These are phyloP conservation scores for Dryas alaskensis DNA, from an alignment of 306 rosid genomes.

Conservation along the genomic window DNA sequence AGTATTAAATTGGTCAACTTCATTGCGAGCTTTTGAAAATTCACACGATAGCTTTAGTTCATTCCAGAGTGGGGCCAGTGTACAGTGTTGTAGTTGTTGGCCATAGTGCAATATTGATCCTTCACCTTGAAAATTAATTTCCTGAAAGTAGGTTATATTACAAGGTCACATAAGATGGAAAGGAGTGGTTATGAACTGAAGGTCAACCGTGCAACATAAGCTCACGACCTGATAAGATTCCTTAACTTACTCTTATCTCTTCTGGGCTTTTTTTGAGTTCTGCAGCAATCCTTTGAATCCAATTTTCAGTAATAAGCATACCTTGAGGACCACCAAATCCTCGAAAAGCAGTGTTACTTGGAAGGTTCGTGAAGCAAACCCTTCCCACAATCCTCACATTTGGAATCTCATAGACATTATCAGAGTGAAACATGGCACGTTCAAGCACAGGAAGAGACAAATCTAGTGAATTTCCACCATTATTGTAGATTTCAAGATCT, in stretches of 20 bases:
- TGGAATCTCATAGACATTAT: slow-evolving; percentile 95
- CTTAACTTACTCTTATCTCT: slow-evolving; percentile 62
- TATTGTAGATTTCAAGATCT: slow-evolving; percentile 88
- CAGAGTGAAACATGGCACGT: slow-evolving; percentile 94
- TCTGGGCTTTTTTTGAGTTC: slow-evolving; percentile 85
- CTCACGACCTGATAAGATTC: slow-evolving; percentile 5
- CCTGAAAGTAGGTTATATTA: slow-evolving; percentile 44
- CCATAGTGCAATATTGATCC: slow-evolving; percentile 80
- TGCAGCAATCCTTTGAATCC: slow-evolving; percentile 84
- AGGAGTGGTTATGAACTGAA: slow-evolving; percentile 18
- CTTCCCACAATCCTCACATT: slow-evolving; percentile 75
- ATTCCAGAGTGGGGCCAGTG: slow-evolving; percentile 68
- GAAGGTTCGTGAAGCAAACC: slow-evolving; percentile 82
- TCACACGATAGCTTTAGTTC: slow-evolving; percentile 73
- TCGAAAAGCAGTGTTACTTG: slow-evolving; percentile 93
- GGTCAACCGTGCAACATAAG: slow-evolving; percentile 1
- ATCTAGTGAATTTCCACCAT: slow-evolving; percentile 87
- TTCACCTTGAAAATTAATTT: slow-evolving; percentile 88
- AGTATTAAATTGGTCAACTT: slow-evolving; percentile 63
- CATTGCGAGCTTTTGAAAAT: slow-evolving; percentile 56
- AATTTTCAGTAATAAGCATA: slow-evolving; percentile 85
- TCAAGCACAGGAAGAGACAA: slow-evolving; percentile 82
- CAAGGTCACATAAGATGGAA: slow-evolving; percentile 20
- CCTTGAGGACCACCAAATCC: slow-evolving; percentile 99
- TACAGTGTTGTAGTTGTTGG: slow-evolving; percentile 67